Conservation (phyloP, 306 rosid species). For the Vachellia pachyceras region DNA sequence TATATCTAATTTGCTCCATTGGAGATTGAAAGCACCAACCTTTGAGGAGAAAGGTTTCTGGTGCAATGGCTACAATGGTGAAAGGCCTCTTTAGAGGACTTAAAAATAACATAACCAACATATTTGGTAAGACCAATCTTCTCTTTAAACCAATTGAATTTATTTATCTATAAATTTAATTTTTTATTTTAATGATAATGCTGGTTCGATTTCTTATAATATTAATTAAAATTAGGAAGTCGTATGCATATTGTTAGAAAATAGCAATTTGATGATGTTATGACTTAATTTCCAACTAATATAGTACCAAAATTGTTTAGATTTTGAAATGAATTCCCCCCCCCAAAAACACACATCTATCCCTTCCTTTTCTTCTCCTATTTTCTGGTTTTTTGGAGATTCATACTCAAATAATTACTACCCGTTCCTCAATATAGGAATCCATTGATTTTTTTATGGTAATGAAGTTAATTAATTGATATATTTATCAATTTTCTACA, state of each 20-base stretch:
- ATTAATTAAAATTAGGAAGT: too few relatives aligned
- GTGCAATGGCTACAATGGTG: slow-evolving; percentile 47
- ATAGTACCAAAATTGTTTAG: not conserved
- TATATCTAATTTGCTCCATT: not conserved
- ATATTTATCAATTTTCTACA: too few relatives aligned
- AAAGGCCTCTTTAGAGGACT: slow-evolving; percentile 90
- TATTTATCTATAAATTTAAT: not conserved
- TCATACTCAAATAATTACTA: too few relatives aligned
- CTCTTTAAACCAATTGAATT: not conserved
- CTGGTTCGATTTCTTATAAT: not conserved
- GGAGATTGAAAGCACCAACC: not conserved
- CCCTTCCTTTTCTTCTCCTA: too few relatives aligned
- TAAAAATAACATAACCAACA: slow-evolving; percentile 68
- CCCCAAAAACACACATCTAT: too few relatives aligned
- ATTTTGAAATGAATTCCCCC: not conserved
- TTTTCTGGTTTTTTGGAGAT: too few relatives aligned
- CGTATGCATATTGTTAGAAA: not conserved
- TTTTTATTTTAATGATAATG: too few relatives aligned
- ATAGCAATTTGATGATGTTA: not conserved
- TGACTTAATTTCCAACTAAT: not conserved
- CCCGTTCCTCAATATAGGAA: too few relatives aligned
- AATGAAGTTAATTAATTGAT: too few relatives aligned
- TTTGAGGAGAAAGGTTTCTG: slow-evolving; percentile 30
- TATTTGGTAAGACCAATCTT: slow-evolving; percentile 62
- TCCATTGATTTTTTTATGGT: too few relatives aligned